Conservation (phyloP, 257 asterid species). For the Nemophila menziesii region DNA sequence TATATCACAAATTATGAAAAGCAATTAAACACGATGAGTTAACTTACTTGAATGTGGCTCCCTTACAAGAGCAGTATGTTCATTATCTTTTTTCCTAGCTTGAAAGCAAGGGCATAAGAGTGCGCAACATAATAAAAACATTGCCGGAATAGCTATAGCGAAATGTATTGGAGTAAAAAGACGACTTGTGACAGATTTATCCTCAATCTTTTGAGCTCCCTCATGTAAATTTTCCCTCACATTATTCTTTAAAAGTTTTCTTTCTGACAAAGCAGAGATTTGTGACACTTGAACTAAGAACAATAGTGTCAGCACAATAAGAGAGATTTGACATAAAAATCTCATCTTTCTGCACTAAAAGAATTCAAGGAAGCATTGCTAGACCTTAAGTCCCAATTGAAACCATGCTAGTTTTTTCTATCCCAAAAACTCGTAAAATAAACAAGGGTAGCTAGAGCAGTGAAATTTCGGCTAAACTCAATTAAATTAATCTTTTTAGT, state of each 20-base stretch:
- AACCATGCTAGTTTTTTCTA: conserved; percentile 13
- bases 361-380: conserved; percentile 23
- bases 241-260: conserved; percentile 30
- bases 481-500: too few relatives aligned
- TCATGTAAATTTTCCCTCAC: conserved; percentile 26
- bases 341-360: conserved; percentile 20
- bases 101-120: conserved; percentile 81
- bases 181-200: conserved; percentile 17
- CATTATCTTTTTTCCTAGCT: conserved; percentile 49
- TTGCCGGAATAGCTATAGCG: conserved; percentile 58
- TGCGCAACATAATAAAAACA: conserved; percentile 58
- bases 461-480: neutral
- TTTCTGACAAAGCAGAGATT: conserved; percentile 39
- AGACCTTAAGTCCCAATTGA: conserved; percentile 18
- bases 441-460: neutral
- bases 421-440: neutral
- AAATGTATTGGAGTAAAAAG: conserved; percentile 34
- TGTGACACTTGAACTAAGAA: conserved; percentile 31
- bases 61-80: conserved; percentile 45
- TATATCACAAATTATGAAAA: conserved; percentile 4
- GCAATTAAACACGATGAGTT: conserved; percentile 7
- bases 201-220: conserved; percentile 19
- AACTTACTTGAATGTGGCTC: conserved; percentile 75
- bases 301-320: conserved; percentile 21
- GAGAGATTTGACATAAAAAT: conserved; percentile 13